Evolutionary conservation across 1,284 basidiomycete genomes (phyloP), one percentile per base, ranked within the genome.

Genomic region (Phylloporus sp.): DNA sequence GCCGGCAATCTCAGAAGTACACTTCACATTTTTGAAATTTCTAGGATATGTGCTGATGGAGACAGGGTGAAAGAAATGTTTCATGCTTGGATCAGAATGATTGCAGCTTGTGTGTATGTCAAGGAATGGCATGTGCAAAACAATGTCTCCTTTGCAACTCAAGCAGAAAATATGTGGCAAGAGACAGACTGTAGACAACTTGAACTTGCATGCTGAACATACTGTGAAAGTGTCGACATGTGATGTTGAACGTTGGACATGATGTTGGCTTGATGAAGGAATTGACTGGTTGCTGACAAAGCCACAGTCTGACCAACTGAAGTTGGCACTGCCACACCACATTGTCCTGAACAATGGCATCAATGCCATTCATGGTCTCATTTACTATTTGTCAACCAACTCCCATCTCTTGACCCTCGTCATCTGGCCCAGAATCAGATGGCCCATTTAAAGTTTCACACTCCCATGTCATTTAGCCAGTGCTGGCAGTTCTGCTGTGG

Each of bases 341-440:
- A 37, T 37, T 37, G 34, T 37, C 34, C 34, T 15, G 34, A 37
- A 37, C 34, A 15, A 37, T n/a, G n/a, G 10, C 34, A 37, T 13
- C 51, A 8, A 58, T 32, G n/a, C 64, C 74, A 6, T 76, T 80
- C 64, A 85, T 87, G 68, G 82, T 93, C 40, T 92, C 91, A 1
- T 93, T 93, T 72, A 92, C 88, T 2, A 81, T 93, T 56, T 86
- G 90, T 53, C 81, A 89, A 29, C 91, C 91, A 4, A 85, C 86
- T 0, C 87, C 90, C 1, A 72, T 82, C 2, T 90, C 89, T 15
- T 79, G 88, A 40, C 81, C 81, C 17, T 76, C 81, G 0, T 91
- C 89, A 0, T 83, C 86, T 37, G 86, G 84, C 7, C 77, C 82
- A 56, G 89, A 89, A 51, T 86, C 86, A 0, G 86, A 89, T 66